Conservation (phyloP, 2,329 filamentous ascomycete species). For the Trichocomaceae sp. region DNA sequence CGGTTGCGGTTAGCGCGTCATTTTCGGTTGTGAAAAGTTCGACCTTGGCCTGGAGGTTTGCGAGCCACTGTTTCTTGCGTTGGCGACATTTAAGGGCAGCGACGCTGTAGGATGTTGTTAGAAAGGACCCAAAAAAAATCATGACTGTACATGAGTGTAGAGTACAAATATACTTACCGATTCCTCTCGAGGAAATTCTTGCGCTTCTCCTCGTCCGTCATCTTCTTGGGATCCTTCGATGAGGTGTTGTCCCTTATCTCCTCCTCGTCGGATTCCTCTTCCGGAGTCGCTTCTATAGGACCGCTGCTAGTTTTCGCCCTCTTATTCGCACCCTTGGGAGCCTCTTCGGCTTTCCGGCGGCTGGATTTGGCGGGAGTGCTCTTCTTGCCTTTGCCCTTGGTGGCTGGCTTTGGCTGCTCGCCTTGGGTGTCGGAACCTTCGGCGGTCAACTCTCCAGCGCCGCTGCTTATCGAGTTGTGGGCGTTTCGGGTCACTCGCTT, state of each 20-base stretch:
- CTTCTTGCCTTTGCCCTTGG: slow-evolving; percentile 65
- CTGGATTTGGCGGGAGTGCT: slow-evolving; percentile 47
- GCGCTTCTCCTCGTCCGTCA: slow-evolving; percentile 97
- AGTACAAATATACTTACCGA: slow-evolving; percentile 64
- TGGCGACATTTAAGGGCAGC: slow-evolving; percentile 95
- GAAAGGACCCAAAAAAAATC: neutral
- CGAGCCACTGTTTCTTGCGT: slow-evolving; percentile 97
- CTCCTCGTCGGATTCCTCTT: slow-evolving; percentile 50
- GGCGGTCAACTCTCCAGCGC: slow-evolving; percentile 61
- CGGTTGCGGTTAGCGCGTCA: slow-evolving; percentile 74
- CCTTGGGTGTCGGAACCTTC: slow-evolving; percentile 68
- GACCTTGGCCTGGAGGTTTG: slow-evolving; percentile 88
- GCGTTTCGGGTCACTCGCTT: slow-evolving; percentile 35
- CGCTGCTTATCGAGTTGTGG: slow-evolving; percentile 48
- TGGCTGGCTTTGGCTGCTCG: slow-evolving; percentile 56
- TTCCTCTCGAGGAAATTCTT: slow-evolving; percentile 98
- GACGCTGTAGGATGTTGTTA: slow-evolving; percentile 53
- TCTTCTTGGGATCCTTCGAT: slow-evolving; percentile 64
- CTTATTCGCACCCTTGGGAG: slow-evolving; percentile 64
- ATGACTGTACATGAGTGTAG: neutral
- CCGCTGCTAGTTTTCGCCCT: slow-evolving; percentile 59
- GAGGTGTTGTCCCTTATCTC: slow-evolving; percentile 45
- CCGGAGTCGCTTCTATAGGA: slow-evolving; percentile 33
- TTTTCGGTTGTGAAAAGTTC: slow-evolving; percentile 91
- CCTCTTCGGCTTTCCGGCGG: slow-evolving; percentile 71